A percentile compares a stretch with the other conserved stretches of the same genome.
These are phyloP conservation scores for Tylopilus vinaceipallidus DNA, from an alignment of 768 basidiomycete genomes.

Conservation along the genomic window DNA sequence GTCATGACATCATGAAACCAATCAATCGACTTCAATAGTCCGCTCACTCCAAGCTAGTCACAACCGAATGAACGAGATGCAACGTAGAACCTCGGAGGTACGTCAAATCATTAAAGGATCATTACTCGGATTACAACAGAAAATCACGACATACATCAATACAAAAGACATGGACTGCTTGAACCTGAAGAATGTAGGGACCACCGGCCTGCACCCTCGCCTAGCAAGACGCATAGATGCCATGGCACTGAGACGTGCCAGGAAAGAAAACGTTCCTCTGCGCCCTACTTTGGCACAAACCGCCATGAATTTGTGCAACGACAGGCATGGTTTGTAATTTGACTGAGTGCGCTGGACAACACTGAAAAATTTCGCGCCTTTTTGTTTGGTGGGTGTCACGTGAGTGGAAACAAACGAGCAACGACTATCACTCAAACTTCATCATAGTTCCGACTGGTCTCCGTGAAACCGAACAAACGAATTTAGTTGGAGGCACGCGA, in stretches of 20 bases:
- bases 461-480: too few species aligned
- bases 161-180: neutral
- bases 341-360: conserved; percentile 33
- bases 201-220: conserved; percentile 32
- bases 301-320: conserved; percentile 13
- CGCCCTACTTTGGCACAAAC: conserved; percentile 38
- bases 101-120: too few species aligned
- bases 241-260: conserved; percentile 31
- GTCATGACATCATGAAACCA: conserved; percentile 13
- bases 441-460: too few species aligned
- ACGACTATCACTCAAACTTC: too few species aligned
- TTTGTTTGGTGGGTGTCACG: conserved; percentile 8
- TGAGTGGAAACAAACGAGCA: too few species aligned
- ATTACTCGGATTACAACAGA: neutral
- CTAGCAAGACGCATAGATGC: conserved; percentile 21
- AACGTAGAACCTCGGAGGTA: too few species aligned
- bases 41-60: too few species aligned
- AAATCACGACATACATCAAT: neutral
- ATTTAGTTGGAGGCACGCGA: too few species aligned
- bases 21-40: too few species aligned
- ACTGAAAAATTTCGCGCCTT: neutral
- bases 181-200: conserved; percentile 23
- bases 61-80: too few species aligned
- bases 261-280: conserved; percentile 20
- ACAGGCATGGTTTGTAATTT: conserved; percentile 30